Evolutionary conservation across 176 grass and related monocot species (phyloP).

Genomic region (Bromus sterilis): DNA sequence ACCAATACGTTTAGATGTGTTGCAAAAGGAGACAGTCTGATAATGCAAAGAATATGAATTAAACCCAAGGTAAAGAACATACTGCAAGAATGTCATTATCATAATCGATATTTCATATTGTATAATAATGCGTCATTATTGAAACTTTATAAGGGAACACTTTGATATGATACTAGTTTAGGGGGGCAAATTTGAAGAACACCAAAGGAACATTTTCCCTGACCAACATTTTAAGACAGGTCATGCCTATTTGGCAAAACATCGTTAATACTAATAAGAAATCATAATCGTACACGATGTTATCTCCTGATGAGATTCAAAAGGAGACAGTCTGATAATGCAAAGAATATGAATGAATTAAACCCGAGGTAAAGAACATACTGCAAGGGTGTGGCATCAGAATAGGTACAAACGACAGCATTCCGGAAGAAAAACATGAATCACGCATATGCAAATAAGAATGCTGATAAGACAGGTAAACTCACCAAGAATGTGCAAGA

Average conservation of each 20-base stretch:
- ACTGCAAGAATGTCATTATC: background rate
- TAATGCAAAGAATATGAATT: background rate
- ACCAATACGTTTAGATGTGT: too few relatives aligned
- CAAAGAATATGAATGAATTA: background rate
- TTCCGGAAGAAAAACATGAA: background rate
- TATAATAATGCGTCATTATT: background rate
- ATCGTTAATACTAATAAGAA: background rate
- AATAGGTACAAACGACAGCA: background rate
- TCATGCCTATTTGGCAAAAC: background rate
- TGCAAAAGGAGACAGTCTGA: background rate
- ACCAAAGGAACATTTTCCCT: background rate
- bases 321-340: background rate
- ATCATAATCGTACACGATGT: background rate
- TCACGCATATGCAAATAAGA: background rate
- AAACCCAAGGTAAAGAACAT: background rate
- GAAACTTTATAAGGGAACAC: background rate
- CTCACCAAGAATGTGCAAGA: slow-evolving; percentile 89
- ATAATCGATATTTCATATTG: background rate
- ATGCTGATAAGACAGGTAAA: background rate
- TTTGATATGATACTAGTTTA: too few relatives aligned
- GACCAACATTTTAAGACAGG: background rate
- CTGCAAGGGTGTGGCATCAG: background rate
- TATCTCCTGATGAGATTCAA: background rate
- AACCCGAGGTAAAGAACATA: background rate
- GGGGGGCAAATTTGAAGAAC: too few relatives aligned